Percentiles rank a stretch among this genome's conserved stretches.
Evolutionary conservation across 768 basidiomycete species (phyloP).

Genomic region (Suillus ampliporus): DNA sequence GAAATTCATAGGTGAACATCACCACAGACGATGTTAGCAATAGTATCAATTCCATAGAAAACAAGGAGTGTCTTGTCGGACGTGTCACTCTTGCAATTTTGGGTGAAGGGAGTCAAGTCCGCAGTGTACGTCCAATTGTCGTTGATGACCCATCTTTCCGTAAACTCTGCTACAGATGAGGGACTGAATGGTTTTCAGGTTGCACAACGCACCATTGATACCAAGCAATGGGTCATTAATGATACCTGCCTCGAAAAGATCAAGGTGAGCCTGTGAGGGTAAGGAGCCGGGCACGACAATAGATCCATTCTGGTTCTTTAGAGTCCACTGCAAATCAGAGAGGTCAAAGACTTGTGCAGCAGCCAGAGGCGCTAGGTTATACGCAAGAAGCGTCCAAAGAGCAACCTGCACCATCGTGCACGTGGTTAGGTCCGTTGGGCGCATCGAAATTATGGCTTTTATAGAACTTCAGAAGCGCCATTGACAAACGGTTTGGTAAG

Average conservation of each 20-base stretch:
- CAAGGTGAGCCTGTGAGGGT: slow-evolving; percentile 60
- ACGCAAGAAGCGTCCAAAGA: slow-evolving; percentile 5
- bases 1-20: neutral
- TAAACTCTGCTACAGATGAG: slow-evolving; percentile 46
- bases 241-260: slow-evolving; percentile 55
- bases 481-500: too few relatives aligned
- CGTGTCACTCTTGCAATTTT: slow-evolving; percentile 23
- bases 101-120: slow-evolving; percentile 50
- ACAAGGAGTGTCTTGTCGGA: slow-evolving; percentile 48
- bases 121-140: slow-evolving; percentile 68
- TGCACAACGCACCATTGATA: slow-evolving; percentile 50
- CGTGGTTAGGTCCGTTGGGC: neutral
- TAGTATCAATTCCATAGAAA: slow-evolving; percentile 62
- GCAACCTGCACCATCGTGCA: slow-evolving; percentile 13
- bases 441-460: neutral
- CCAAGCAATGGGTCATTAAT: slow-evolving; percentile 59
- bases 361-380: slow-evolving; percentile 20
- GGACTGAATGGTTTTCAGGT: neutral
- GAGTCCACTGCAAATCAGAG: slow-evolving; percentile 54
- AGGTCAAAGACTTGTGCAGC: slow-evolving; percentile 45
- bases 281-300: slow-evolving; percentile 57
- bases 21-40: slow-evolving; percentile 55
- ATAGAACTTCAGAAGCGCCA: neutral
- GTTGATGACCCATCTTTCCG: slow-evolving; percentile 58
- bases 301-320: slow-evolving; percentile 58